phyloP scores from a whole-genome alignment of 2,329 filamentous ascomycete genomes.

The Seiridium cupressi region DNA sequence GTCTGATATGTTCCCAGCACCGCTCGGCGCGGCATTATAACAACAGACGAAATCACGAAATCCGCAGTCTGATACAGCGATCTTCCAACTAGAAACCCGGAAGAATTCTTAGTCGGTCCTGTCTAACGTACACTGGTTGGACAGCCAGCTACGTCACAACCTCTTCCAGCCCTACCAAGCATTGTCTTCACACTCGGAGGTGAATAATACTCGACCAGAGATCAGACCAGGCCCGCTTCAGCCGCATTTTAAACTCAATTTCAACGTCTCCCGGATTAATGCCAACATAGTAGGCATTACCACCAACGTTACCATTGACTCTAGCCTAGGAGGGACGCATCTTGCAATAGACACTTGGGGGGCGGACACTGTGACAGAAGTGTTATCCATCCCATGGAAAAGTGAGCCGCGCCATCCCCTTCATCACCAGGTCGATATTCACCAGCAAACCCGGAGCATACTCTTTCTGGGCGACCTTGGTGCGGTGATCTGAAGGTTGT shows the following conservation, averaged over 20 bases:
- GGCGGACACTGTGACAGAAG: too few species aligned
- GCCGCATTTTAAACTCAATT: background rate
- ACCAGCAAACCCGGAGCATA: too few species aligned
- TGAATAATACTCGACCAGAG: background rate
- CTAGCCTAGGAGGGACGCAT: too few species aligned
- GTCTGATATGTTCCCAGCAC: background rate
- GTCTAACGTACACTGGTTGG: background rate
- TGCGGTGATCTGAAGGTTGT: background rate
- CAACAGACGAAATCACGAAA: background rate
- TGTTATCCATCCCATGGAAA: too few species aligned
- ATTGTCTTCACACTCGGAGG: background rate
- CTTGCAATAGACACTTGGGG: too few species aligned
- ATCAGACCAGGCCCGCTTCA: background rate
- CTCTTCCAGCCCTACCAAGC: background rate
- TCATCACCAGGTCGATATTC: too few species aligned
- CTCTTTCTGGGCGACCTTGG: background rate
- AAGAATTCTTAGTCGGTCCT: background rate
- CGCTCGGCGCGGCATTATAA: background rate
- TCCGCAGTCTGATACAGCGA: background rate
- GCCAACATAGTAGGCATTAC: background rate
- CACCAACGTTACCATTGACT: too few species aligned
- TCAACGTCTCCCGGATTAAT: background rate
- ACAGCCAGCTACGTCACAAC: background rate
- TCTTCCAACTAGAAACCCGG: background rate
- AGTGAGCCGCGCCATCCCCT: too few species aligned